These are phyloP conservation scores for Bimuria novae-zelandiae DNA, from an alignment of 2,329 filamentous ascomycete genomes.

Conservation along the genomic window DNA sequence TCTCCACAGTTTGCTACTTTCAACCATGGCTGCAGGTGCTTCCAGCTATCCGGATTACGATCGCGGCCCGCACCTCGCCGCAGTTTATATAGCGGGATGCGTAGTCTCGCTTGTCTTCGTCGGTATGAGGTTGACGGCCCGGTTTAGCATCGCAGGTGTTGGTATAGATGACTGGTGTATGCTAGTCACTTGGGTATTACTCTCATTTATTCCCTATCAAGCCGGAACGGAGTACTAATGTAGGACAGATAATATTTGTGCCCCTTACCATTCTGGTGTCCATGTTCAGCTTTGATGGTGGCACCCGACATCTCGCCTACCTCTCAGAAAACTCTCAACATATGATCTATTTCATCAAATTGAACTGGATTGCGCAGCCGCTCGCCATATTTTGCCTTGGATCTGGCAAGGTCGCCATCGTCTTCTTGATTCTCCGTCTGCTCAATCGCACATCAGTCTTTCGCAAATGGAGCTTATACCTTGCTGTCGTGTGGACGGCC, in stretches of 20 bases:
- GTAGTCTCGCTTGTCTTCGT: conserved; percentile 22
- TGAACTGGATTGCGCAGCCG: conserved; percentile 27
- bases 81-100: conserved; percentile 24
- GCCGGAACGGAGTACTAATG: conserved; percentile 1
- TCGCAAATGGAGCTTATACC: conserved; percentile 20
- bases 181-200: conserved; percentile 24
- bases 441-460: conserved; percentile 21
- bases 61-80: conserved; percentile 21
- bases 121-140: conserved; percentile 20
- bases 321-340: conserved; percentile 16
- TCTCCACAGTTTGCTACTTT: neutral
- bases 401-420: conserved; percentile 22
- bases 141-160: conserved; percentile 24
- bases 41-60: conserved; percentile 15
- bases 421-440: conserved; percentile 23
- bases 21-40: conserved; percentile 1
- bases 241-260: conserved; percentile 18
- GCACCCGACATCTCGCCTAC: conserved; percentile 26
- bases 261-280: conserved; percentile 17
- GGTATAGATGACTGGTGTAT: conserved; percentile 29
- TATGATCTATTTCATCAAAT: conserved; percentile 12
- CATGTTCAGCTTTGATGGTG: conserved; percentile 20
- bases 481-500: conserved; percentile 15
- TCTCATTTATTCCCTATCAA: neutral
- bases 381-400: conserved; percentile 24